phyloP scores from a whole-genome alignment of 78 protist genomes.

The Dictyostelium brefeldianum region DNA sequence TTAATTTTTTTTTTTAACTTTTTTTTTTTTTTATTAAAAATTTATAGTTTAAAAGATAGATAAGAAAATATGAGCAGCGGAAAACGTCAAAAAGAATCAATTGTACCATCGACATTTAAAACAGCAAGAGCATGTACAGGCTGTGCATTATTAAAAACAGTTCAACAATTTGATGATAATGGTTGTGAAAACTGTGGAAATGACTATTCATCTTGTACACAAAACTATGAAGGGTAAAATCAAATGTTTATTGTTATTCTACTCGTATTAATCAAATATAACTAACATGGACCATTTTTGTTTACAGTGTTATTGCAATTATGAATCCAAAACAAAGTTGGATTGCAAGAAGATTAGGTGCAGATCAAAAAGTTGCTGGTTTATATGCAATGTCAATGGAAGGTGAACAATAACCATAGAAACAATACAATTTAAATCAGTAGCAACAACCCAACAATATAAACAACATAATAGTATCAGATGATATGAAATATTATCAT shows the following conservation, averaged over 20 bases:
- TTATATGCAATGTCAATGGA: conserved; percentile 43
- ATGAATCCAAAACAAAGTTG: conserved; percentile 67
- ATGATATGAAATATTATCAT: not conserved
- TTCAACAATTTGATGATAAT: conserved; percentile 38
- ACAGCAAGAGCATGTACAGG: conserved; percentile 43
- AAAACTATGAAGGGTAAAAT: conserved; percentile 70
- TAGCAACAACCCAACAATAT: not conserved
- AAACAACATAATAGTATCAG: not conserved
- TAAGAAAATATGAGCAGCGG: not conserved
- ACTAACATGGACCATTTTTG: too few species aligned
- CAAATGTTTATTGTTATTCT: not conserved
- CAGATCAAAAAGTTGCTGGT: conserved; percentile 46
- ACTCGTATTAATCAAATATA: too few species aligned
- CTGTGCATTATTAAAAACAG: conserved; percentile 54
- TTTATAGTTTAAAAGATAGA: not conserved
- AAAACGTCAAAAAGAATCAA: not conserved
- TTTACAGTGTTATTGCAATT: conserved; percentile 44
- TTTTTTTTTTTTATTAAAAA: not conserved
- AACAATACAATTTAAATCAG: not conserved
- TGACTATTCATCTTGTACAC: conserved; percentile 1
- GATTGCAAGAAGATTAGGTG: conserved; percentile 52
- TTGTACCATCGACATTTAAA: conserved; percentile 52
- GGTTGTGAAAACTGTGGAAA: conserved; percentile 68
- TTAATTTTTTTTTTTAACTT: not conserved
- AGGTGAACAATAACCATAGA: not conserved